Percentiles rank a stretch among this genome's conserved stretches.
phyloP scores from a whole-genome alignment of 2,329 filamentous ascomycete species.

The Neophaeococcomyces mojaviensis region DNA sequence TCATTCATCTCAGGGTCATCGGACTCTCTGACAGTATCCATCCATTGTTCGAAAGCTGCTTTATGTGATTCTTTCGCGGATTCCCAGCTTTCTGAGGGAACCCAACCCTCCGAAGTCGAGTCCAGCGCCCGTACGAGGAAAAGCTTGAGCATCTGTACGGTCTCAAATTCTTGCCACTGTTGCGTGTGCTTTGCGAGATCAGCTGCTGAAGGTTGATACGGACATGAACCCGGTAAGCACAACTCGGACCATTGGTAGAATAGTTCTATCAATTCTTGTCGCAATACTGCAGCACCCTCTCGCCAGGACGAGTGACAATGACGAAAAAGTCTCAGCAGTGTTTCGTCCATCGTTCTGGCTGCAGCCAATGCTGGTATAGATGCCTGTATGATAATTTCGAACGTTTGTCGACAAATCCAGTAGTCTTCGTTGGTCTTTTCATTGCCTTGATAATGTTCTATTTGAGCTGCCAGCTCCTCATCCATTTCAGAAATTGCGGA shows the following conservation, averaged over 20 bases:
- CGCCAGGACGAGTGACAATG: constrained; percentile 27
- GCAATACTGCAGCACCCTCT: constrained; percentile 16
- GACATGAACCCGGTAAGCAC: background rate
- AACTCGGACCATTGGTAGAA: background rate
- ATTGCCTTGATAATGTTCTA: too few species aligned
- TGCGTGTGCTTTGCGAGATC: background rate
- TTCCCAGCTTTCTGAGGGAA: constrained; percentile 27
- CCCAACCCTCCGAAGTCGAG: constrained; percentile 29
- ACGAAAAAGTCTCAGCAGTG: constrained; percentile 28
- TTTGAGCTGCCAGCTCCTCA: constrained; percentile 1
- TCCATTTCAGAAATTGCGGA: background rate
- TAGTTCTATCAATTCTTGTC: background rate
- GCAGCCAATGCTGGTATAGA: constrained; percentile 23
- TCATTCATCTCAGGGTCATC: constrained; percentile 12
- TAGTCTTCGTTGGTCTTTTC: constrained; percentile 24
- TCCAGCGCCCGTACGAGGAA: constrained; percentile 24
- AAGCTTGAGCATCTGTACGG: constrained; percentile 24
- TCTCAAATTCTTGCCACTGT: background rate
- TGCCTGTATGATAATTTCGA: constrained; percentile 24
- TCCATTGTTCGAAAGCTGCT: constrained; percentile 27
- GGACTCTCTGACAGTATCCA: constrained; percentile 23
- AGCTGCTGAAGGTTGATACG: background rate
- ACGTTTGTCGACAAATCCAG: constrained; percentile 27
- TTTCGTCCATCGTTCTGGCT: constrained; percentile 24
- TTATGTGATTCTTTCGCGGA: constrained; percentile 24